phyloP scores from a whole-genome alignment of 2,329 filamentous ascomycete genomes.

The Corynespora cassiicola region DNA sequence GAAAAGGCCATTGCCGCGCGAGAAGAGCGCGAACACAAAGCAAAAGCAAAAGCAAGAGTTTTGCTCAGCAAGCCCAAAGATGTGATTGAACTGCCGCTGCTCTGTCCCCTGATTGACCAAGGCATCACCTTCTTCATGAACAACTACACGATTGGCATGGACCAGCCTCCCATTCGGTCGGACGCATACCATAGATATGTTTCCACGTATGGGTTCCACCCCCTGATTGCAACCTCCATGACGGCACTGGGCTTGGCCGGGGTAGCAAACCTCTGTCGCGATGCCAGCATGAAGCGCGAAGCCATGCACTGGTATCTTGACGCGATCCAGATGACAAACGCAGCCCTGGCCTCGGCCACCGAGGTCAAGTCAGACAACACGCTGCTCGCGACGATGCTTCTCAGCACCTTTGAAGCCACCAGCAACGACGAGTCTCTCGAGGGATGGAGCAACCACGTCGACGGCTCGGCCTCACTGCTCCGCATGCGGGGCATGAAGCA shows the following conservation, averaged over 20 bases:
- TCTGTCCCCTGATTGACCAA: conserved; percentile 33
- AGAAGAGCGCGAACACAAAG: conserved; percentile 18
- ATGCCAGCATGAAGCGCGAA: conserved; percentile 31
- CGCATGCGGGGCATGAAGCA: conserved; percentile 37
- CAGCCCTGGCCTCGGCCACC: conserved; percentile 30
- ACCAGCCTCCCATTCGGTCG: conserved; percentile 34
- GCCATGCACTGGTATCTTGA: conserved; percentile 38
- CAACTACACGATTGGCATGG: conserved; percentile 29
- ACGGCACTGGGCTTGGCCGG: conserved; percentile 42
- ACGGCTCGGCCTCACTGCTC: conserved; percentile 40
- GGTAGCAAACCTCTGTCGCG: conserved; percentile 34
- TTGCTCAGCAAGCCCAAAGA: conserved; percentile 11
- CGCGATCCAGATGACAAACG: conserved; percentile 40
- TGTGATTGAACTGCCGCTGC: conserved; percentile 17
- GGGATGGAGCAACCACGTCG: conserved; percentile 45
- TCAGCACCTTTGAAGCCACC: conserved; percentile 43
- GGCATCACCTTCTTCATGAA: conserved; percentile 43
- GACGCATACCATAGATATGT: conserved; percentile 29
- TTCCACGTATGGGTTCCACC: conserved; percentile 38
- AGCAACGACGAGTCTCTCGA: conserved; percentile 33
- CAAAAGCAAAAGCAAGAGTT: conserved; percentile 1
- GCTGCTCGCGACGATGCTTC: conserved; percentile 34
- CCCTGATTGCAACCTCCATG: conserved; percentile 39
- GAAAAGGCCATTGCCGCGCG: conserved; percentile 35
- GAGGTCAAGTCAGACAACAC: conserved; percentile 40